phyloP scores from a whole-genome alignment of 2,329 filamentous ascomycete species.

The Pestalotiopsis sp. region DNA sequence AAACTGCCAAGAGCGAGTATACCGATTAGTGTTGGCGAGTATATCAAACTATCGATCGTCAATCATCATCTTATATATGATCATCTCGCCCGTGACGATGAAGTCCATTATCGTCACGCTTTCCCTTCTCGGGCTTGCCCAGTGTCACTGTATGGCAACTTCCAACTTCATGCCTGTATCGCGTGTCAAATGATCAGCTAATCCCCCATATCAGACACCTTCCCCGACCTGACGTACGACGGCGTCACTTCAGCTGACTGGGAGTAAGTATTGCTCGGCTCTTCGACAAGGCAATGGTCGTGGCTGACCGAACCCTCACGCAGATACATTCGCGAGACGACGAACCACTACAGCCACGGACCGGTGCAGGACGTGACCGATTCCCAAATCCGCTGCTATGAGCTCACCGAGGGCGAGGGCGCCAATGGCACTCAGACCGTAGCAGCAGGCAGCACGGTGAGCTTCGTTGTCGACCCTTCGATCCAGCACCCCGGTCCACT shows the following conservation, averaged over 20 bases:
- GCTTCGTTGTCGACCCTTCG: slow-evolving; percentile 35
- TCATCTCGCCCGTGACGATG: not conserved
- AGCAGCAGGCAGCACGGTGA: slow-evolving; percentile 35
- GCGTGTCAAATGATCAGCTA: not conserved
- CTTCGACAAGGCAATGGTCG: not conserved
- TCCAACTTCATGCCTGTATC: not conserved
- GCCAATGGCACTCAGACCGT: slow-evolving; percentile 34
- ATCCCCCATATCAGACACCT: slow-evolving; percentile 3
- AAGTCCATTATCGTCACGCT: not conserved
- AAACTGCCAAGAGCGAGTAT: not conserved
- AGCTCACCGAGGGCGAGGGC: slow-evolving; percentile 29
- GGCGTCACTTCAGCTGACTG: not conserved
- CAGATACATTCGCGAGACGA: slow-evolving; percentile 32
- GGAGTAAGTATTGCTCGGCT: not conserved
- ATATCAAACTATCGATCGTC: not conserved
- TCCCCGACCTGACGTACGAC: slow-evolving; percentile 8
- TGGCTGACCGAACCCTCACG: not conserved
- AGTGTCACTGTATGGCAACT: not conserved
- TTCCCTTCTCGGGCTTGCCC: not conserved
- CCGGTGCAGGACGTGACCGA: slow-evolving; percentile 35
- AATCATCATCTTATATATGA: not conserved
- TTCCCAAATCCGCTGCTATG: slow-evolving; percentile 39
- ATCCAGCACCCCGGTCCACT: slow-evolving; percentile 33
- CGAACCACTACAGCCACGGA: slow-evolving; percentile 38
- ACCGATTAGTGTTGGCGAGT: not conserved